Percentiles rank a stretch among this genome's conserved stretches.
phyloP scores from a whole-genome alignment of 2,329 filamentous ascomycete species.

The Cladosporium austrohemisphaericum region DNA sequence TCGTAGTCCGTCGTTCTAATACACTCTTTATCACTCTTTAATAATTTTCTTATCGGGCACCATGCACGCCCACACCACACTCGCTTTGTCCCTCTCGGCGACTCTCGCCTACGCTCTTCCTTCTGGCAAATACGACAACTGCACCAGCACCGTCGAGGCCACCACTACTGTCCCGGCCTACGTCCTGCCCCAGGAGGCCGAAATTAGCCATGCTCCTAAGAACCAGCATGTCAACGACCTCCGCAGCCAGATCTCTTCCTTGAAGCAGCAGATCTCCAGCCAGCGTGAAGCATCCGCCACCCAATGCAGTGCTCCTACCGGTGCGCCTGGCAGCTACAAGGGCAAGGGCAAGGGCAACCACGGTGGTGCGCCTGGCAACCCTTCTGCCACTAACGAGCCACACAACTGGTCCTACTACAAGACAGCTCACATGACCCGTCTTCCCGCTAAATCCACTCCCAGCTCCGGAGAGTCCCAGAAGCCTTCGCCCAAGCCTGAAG shows the following conservation, averaged over 20 bases:
- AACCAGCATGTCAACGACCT: conserved; percentile 4
- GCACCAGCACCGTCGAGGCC: background rate
- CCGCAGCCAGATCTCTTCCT: conserved; percentile 6
- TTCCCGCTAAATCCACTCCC: conserved; percentile 5
- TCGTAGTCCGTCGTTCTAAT: conserved; percentile 6
- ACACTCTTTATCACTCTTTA: conserved; percentile 3
- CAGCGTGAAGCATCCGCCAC: conserved; percentile 6
- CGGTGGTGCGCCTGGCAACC: conserved; percentile 6
- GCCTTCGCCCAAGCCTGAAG: background rate
- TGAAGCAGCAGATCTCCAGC: conserved; percentile 6
- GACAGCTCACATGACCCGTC: conserved; percentile 3
- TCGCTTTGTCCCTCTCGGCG: conserved; percentile 12
- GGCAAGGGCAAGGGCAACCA: background rate
- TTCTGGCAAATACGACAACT: background rate
- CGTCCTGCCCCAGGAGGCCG: background rate
- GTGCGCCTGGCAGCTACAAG: background rate
- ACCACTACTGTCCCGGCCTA: background rate
- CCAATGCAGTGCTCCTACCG: background rate
- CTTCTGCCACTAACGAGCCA: conserved; percentile 7
- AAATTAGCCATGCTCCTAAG: background rate
- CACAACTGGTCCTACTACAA: conserved; percentile 9
- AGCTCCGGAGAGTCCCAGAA: background rate
- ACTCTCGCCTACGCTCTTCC: conserved; percentile 1
- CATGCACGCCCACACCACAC: conserved; percentile 14
- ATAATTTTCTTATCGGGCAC: conserved; percentile 10